Evolutionary conservation across 257 asterid genomes (phyloP), one percentile per base, ranked within the genome.

Genomic region (Craterostigma plantagineum): DNA sequence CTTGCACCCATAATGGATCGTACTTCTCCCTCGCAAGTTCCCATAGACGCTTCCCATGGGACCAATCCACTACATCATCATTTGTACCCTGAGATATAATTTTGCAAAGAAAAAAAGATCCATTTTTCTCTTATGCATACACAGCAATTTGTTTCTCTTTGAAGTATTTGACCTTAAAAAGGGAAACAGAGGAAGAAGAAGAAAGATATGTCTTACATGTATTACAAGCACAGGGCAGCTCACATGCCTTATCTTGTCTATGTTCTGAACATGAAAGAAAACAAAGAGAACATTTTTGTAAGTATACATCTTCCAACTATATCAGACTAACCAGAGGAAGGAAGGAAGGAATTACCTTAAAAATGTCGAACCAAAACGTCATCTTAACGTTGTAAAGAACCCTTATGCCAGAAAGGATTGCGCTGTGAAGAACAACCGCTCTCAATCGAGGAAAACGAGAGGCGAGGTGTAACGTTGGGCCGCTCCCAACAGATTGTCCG

Each of bases 401-500:
- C 13, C 99, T 66, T 63, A 90, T 83, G 66, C 99, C 99, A 7
- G 99, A 90, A 69, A 90, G 95, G 54, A 90, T 77, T 34, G 99
- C 99, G 53, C 99, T 90, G 36, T 90, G 99, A 43, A 90, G 99
- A 63, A 90, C 94, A 50, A 83, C 57, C 9, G 80, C 95, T 69
- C 92, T 70, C 63, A 83, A 62, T 65, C 91, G 63, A 10, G 66
- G 91, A 38, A 63, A 63, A 37, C 68, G 79, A 57, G 96, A 65
- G 34, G 94, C 99, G 56, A 90, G 68, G 50, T 90, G 96, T 46
- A 90, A 66, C 0, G 96, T 90, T 13, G 96, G 99, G 30, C 94
- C 99, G 46, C 99, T 90, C 45, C 96, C 92, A 44, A 90, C 94
- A 41, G 95, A 90, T 65, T 83, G 95, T 40, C 99, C 99, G n/a